phyloP scores from a whole-genome alignment of 441 rosid genomes.

The Pelargonium fulgidum region DNA sequence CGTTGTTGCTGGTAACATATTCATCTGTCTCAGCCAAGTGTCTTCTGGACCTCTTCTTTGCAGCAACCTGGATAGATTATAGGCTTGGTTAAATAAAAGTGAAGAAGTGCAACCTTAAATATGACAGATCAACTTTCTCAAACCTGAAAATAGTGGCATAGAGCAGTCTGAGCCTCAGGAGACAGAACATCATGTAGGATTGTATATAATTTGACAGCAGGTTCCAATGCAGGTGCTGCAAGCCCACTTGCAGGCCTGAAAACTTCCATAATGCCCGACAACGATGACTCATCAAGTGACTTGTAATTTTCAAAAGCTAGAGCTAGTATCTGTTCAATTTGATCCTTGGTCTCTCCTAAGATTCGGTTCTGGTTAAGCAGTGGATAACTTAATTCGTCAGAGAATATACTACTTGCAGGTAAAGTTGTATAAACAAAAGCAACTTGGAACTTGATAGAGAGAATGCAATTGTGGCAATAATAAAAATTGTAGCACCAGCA shows the following conservation, averaged over 20 bases:
- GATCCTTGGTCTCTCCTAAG: constrained; percentile 85
- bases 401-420: constrained; percentile 16
- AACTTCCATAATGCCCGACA: constrained; percentile 68
- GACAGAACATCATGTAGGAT: constrained; percentile 88
- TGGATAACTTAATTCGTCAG: constrained; percentile 15
- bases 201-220: constrained; percentile 84
- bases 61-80: constrained; percentile 56
- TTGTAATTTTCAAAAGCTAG: constrained; percentile 84
- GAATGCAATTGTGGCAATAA: not conserved
- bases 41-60: constrained; percentile 82
- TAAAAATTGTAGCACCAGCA: not conserved
- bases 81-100: constrained; percentile 17
- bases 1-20: constrained; percentile 55
- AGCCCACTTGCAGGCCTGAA: constrained; percentile 76
- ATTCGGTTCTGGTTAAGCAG: constrained; percentile 68
- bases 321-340: constrained; percentile 85
- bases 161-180: constrained; percentile 83
- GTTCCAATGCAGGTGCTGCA: constrained; percentile 80
- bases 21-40: constrained; percentile 89
- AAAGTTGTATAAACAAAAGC: constrained; percentile 12
- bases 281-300: constrained; percentile 79
- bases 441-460: not conserved
- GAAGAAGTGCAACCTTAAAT: constrained; percentile 1
- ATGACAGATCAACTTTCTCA: constrained; percentile 10
- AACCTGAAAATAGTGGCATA: constrained; percentile 93